Evolutionary conservation across 441 rosid genomes (phyloP).

Genomic region (Francoa sonchifolia): DNA sequence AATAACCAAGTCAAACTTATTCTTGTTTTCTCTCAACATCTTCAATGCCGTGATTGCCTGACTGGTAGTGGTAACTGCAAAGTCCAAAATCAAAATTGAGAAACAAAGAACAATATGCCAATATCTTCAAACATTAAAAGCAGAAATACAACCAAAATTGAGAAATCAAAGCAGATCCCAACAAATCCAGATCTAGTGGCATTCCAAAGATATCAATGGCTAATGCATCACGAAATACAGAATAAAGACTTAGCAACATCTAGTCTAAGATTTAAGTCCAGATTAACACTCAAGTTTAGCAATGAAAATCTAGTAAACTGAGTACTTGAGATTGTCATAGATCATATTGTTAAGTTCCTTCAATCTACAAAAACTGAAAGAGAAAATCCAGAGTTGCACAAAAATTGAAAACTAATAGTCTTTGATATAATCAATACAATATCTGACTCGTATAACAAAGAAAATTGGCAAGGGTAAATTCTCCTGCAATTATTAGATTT

Average conservation of each 20-base stretch:
- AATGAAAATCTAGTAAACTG: no score
- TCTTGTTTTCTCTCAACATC: slow-evolving; percentile 68
- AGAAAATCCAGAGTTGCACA: no score
- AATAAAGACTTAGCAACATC: not conserved
- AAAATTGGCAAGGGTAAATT: no score
- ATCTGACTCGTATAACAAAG: no score
- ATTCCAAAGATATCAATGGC: not conserved
- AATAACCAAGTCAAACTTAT: slow-evolving; percentile 71
- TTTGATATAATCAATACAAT: no score
- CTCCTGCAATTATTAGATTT: no score
- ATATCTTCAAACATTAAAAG: slow-evolving; percentile 4
- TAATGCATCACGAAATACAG: slow-evolving; percentile 8
- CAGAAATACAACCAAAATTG: slow-evolving; percentile 5
- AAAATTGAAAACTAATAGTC: no score
- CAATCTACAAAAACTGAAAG: no score
- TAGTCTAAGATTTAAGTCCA: not conserved
- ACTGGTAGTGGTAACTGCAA: slow-evolving; percentile 73
- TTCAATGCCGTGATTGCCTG: slow-evolving; percentile 60
- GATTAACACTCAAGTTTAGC: no score
- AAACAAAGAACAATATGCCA: not conserved
- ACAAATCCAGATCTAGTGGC: slow-evolving; percentile 2
- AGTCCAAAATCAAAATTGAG: slow-evolving; percentile 13
- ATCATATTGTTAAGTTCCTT: no score
- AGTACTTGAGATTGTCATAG: no score
- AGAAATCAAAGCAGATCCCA: slow-evolving; percentile 2